Percentiles rank a stretch among this genome's conserved stretches.
These are phyloP conservation scores for Calonectria pseudoturangicola DNA, from an alignment of 2,329 filamentous ascomycete species.

Conservation along the genomic window DNA sequence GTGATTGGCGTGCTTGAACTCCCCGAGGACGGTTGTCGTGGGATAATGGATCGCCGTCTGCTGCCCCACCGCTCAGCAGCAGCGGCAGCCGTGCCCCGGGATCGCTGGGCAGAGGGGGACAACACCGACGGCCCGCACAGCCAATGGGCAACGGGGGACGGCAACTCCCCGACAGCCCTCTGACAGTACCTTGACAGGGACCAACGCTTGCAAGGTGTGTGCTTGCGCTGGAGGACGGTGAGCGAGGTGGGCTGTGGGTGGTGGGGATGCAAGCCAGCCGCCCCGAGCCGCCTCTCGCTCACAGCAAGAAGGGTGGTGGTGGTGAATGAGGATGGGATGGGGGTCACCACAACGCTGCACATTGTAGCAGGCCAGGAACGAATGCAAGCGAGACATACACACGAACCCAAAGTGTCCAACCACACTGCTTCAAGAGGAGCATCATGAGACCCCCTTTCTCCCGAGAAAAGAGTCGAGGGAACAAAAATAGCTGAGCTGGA, in stretches of 20 bases:
- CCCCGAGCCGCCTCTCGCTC: conserved; percentile 24
- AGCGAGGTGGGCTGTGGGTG: not conserved
- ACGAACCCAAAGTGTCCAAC: not conserved
- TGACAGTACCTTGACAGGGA: not conserved
- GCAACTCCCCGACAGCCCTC: conserved; percentile 18
- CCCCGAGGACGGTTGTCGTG: conserved; percentile 29
- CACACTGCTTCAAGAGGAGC: not conserved
- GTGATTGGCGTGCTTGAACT: conserved; percentile 8
- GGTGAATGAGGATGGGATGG: no score
- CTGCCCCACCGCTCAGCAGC: not conserved
- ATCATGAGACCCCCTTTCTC: not conserved
- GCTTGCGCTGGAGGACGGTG: not conserved
- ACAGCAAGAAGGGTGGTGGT: no score
- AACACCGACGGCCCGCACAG: conserved; percentile 37
- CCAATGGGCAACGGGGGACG: not conserved
- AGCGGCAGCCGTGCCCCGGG: conserved; percentile 13
- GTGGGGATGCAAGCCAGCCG: conserved; percentile 32
- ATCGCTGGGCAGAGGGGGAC: conserved; percentile 4
- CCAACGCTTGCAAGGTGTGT: not conserved
- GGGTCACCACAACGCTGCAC: not conserved
- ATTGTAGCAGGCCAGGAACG: not conserved
- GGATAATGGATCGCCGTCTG: not conserved
- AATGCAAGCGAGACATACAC: not conserved
- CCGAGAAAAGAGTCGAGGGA: no score
- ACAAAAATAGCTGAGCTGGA: no score